Conservation (phyloP, 1,284 basidiomycete genomes). For the Inonotus hispidus region DNA sequence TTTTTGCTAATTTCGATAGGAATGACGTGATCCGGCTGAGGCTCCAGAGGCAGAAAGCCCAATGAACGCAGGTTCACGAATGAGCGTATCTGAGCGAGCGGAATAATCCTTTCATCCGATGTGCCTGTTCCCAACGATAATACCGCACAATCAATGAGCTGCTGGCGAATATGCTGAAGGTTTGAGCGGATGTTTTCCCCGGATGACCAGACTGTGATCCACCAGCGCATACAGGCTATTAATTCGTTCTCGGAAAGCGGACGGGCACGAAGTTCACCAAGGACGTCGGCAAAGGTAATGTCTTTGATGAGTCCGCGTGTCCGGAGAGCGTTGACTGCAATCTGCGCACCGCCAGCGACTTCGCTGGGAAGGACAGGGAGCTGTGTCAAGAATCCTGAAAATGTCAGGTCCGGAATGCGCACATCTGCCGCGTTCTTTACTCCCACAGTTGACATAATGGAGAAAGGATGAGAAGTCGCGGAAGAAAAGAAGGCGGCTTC, state of each 20-base stretch:
- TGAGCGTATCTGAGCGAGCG: constrained; percentile 64
- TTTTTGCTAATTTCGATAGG: constrained; percentile 66
- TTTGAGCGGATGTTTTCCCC: constrained; percentile 33
- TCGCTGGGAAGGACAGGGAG: constrained; percentile 73
- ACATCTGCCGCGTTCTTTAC: constrained; percentile 68
- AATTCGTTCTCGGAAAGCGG: constrained; percentile 77
- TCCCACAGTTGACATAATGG: constrained; percentile 79
- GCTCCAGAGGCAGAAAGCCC: constrained; percentile 74
- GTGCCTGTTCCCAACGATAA: constrained; percentile 41
- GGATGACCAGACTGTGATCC: constrained; percentile 63
- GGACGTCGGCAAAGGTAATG: constrained; percentile 84
- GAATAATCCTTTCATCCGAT: constrained; percentile 50
- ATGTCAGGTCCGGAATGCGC: constrained; percentile 71
- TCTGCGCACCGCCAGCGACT: constrained; percentile 56
- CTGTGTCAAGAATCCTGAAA: constrained; percentile 75
- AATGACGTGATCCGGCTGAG: constrained; percentile 74
- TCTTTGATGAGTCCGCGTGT: constrained; percentile 69
- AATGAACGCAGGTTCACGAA: constrained; percentile 69
- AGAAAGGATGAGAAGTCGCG: constrained; percentile 45
- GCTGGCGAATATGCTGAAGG: constrained; percentile 45
- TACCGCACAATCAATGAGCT: constrained; percentile 70
- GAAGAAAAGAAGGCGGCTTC: constrained; percentile 83
- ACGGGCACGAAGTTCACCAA: constrained; percentile 70
- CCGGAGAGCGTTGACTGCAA: constrained; percentile 65
- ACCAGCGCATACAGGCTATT: constrained; percentile 85